Evolutionary conservation across 805 yeast species (phyloP).

Genomic region (Yarrowia divulgata): DNA sequence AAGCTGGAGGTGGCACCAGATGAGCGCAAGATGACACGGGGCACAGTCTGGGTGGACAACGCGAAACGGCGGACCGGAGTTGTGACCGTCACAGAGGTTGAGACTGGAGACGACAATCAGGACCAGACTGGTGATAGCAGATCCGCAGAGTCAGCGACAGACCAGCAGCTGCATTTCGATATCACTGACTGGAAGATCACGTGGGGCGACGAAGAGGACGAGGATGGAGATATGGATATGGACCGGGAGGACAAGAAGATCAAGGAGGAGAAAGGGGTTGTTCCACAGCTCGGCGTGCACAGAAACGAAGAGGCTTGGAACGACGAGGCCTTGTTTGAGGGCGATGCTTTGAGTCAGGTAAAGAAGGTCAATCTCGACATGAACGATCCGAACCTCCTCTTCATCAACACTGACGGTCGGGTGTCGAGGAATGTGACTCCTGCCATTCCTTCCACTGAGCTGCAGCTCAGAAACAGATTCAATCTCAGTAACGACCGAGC

Average conservation of each 20-base stretch:
- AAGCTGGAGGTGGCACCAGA: constrained; percentile 70
- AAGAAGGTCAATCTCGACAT: constrained; percentile 64
- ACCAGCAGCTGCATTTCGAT: constrained; percentile 28
- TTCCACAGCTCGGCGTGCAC: constrained; percentile 19
- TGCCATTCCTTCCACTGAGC: constrained; percentile 50
- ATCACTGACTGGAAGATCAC: constrained; percentile 32
- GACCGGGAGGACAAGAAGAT: constrained; percentile 25
- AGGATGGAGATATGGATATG: constrained; percentile 45
- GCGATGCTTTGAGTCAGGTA: constrained; percentile 52
- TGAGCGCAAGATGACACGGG: constrained; percentile 60
- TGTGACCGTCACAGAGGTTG: constrained; percentile 15
- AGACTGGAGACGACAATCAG: constrained; percentile 5
- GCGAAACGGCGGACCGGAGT: constrained; percentile 4
- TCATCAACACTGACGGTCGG: constrained; percentile 58
- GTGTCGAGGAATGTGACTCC: constrained; percentile 11
- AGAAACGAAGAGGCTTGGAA: constrained; percentile 41
- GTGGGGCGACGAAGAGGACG: constrained; percentile 50
- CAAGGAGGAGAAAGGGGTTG: constrained; percentile 44
- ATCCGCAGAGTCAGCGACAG: constrained; percentile 9
- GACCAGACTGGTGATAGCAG: not conserved
- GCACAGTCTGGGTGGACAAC: constrained; percentile 22
- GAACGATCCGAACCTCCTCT: constrained; percentile 84
- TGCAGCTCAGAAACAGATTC: constrained; percentile 64
- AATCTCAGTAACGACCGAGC: constrained; percentile 88
- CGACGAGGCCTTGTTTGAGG: constrained; percentile 79